These are phyloP conservation scores for Thermothelomyces thermophilus DNA, from an alignment of 2,329 filamentous ascomycete species.

Conservation along the genomic window DNA sequence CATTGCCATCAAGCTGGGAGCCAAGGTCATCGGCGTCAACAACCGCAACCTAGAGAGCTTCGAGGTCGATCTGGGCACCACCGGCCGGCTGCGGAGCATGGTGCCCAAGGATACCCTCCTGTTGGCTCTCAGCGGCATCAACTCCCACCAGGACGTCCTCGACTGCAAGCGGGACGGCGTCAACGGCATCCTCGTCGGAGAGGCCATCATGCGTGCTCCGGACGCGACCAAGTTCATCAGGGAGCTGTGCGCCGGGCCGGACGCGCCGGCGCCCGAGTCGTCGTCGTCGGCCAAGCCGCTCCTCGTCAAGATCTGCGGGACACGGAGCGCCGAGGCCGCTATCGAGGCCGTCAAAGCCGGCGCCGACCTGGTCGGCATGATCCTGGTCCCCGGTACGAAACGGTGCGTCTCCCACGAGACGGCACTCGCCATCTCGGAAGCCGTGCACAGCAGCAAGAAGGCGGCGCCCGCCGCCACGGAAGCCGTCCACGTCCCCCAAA, in stretches of 20 bases:
- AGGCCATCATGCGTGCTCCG: constrained; percentile 88
- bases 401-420: constrained; percentile 73
- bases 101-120: constrained; percentile 82
- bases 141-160: constrained; percentile 77
- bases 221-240: constrained; percentile 78
- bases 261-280: constrained; percentile 31
- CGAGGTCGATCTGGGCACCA: constrained; percentile 90
- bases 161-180: constrained; percentile 86
- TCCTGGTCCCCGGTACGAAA: constrained; percentile 74
- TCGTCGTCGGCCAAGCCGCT: constrained; percentile 39
- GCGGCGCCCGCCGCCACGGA: constrained; percentile 25
- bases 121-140: constrained; percentile 91
- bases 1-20: constrained; percentile 74
- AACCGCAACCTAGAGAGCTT: constrained; percentile 96
- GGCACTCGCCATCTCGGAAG: constrained; percentile 72
- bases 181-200: constrained; percentile 86
- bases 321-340: constrained; percentile 74
- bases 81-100: constrained; percentile 77
- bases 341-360: constrained; percentile 74
- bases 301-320: constrained; percentile 93
- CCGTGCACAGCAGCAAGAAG: constrained; percentile 51
- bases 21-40: constrained; percentile 93
- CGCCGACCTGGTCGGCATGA: constrained; percentile 89
- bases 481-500: constrained; percentile 26
- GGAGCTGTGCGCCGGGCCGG: constrained; percentile 63